phyloP scores from a whole-genome alignment of 2,329 filamentous ascomycete species.

The Phoma herbarum region DNA sequence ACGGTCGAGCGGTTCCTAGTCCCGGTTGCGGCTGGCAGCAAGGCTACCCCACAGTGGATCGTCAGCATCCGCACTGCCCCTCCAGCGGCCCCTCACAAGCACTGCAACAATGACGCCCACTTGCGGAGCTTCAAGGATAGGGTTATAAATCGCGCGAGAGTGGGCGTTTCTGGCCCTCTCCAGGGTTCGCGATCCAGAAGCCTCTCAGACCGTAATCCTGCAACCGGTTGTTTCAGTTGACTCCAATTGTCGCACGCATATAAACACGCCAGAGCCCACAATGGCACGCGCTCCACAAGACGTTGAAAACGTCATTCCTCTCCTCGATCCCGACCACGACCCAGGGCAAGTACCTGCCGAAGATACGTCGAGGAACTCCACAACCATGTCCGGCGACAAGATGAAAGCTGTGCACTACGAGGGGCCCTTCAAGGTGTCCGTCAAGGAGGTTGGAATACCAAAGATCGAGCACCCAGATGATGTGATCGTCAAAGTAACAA shows the following conservation, averaged over 20 bases:
- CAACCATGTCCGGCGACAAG: conserved; percentile 37
- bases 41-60: conserved; percentile 32
- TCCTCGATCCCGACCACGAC: conserved; percentile 27
- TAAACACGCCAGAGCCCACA: conserved; percentile 3
- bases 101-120: conserved; percentile 27
- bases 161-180: neutral
- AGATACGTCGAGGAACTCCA: conserved; percentile 6
- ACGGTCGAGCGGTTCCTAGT: conserved; percentile 21
- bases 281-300: conserved; percentile 24
- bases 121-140: conserved; percentile 13
- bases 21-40: conserved; percentile 13
- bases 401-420: conserved; percentile 73
- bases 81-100: conserved; percentile 28
- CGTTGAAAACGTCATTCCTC: conserved; percentile 15
- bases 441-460: conserved; percentile 67
- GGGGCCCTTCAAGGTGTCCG: conserved; percentile 68
- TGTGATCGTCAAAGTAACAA: conserved; percentile 71
- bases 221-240: neutral
- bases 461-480: conserved; percentile 71
- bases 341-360: conserved; percentile 23
- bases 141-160: conserved; percentile 16
- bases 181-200: conserved; percentile 6
- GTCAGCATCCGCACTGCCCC: conserved; percentile 22
- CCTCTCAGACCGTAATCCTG: neutral
- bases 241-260: conserved; percentile 3